Percentiles rank a stretch among this genome's conserved stretches.
Conservation (phyloP, 2,329 filamentous ascomycete genomes). For the Colletotrichum filicis region DNA sequence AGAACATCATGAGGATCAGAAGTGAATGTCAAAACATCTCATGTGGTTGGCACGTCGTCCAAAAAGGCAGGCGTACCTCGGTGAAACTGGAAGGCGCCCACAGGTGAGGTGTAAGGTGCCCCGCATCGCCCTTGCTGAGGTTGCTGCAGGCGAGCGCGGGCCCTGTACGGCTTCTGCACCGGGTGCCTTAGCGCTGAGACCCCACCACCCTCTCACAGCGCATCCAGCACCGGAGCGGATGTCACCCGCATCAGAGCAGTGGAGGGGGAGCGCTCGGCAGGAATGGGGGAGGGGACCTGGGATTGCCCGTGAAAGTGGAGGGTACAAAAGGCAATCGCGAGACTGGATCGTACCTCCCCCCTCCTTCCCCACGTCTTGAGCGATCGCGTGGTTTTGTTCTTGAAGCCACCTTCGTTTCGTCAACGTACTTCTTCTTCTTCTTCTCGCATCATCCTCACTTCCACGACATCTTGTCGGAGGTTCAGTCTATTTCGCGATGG, state of each 20-base stretch:
- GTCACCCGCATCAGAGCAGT: not conserved
- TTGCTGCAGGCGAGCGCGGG: not conserved
- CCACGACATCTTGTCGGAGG: not conserved
- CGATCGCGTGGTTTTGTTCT: not conserved
- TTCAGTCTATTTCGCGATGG: slow-evolving; percentile 40
- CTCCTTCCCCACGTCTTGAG: not conserved
- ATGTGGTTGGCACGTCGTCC: not conserved
- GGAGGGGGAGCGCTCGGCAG: not conserved
- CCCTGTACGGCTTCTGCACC: not conserved
- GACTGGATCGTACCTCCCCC: not conserved
- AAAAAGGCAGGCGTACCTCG: not conserved
- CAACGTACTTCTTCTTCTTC: not conserved
- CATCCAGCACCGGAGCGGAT: not conserved
- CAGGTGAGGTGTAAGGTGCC: not conserved
- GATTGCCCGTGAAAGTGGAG: not conserved
- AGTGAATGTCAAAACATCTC: not conserved
- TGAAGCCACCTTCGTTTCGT: not conserved
- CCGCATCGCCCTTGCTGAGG: not conserved
- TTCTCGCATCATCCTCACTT: not conserved
- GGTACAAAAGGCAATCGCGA: not conserved
- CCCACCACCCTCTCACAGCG: not conserved
- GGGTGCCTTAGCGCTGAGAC: not conserved
- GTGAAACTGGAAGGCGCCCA: not conserved
- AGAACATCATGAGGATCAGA: too few relatives aligned
- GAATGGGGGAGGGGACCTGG: not conserved